Evolutionary conservation across 176 grass and related monocot species (phyloP), one percentile per base, ranked within the genome.

Genomic region (Stipa capillata): DNA sequence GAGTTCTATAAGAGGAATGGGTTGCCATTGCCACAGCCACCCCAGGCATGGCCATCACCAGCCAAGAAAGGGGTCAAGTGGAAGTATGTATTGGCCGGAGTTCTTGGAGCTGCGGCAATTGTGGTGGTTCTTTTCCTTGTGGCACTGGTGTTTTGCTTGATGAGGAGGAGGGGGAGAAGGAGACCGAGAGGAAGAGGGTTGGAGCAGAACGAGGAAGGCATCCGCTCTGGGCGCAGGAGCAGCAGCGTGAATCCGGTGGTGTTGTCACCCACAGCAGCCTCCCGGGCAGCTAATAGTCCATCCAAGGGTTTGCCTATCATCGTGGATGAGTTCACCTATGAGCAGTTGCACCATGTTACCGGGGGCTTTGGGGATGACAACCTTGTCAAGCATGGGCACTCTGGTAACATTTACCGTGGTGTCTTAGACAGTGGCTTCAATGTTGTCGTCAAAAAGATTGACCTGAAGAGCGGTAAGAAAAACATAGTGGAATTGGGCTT

Each of bases 341-440:
- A 93, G 58, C 57, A 94, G 79, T 81, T 98, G 74, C 45, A 88
- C 40, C 55, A 82, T 78, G 90, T 84, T 21, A 87, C 92, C 0
- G 64, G 77, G 28, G 87, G 81, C 10, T 97, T 97, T 66, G 63
- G 79, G 4, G 78, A 88, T 65, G 83, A 58, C 24, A 94, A 87
- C 43, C 90, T 94, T 45, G 40, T 95, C 58, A 93, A 93, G 56
- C 85, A 53, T 76, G 96, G 96, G 41, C 92, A 81, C 48, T 89
- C 89, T 0, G 92, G 92, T 11, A 85, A 91, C 24, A 87, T 98
- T 8, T 98, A 98, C 79, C 67, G 25, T 50, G 96, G 88, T 5
- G 41, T 81, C 72, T 57, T 93, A 36, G 89, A 94, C 78, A 87
- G 87, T 35, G 96, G 92, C 32, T 76, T 57, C 34, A 68, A 85